Conservation (phyloP, 73 alveolate genomes). For the Paramecium octaurelia region DNA sequence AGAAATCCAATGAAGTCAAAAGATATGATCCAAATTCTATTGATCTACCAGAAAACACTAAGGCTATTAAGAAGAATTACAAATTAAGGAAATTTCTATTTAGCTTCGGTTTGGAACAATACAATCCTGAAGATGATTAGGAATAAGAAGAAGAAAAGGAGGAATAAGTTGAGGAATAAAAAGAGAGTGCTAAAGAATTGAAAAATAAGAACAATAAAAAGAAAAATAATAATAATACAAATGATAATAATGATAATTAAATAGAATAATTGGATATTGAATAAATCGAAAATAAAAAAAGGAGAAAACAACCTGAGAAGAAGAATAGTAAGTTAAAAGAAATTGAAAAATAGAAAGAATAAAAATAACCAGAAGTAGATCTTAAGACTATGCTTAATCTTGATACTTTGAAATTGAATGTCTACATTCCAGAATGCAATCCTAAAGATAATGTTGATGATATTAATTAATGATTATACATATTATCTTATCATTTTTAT, state of each 20-base stretch:
- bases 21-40: neutral
- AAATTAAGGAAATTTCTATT: neutral
- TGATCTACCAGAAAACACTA: neutral
- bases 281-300: neutral
- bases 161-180: neutral
- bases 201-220: neutral
- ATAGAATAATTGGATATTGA: neutral
- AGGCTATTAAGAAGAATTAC: neutral
- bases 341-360: neutral
- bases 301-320: neutral
- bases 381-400: neutral
- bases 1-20: neutral
- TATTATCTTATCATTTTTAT: conserved; percentile 39
- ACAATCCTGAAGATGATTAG: neutral
- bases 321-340: neutral
- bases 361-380: neutral
- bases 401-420: neutral
- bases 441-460: neutral
- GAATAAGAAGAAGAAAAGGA: neutral
- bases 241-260: neutral
- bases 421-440: neutral
- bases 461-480: neutral
- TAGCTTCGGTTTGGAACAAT: neutral
- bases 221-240: neutral
- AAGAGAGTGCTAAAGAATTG: neutral